These are phyloP conservation scores for Babesia sp. DNA, from an alignment of 169 alveolate genomes.

Conservation along the genomic window DNA sequence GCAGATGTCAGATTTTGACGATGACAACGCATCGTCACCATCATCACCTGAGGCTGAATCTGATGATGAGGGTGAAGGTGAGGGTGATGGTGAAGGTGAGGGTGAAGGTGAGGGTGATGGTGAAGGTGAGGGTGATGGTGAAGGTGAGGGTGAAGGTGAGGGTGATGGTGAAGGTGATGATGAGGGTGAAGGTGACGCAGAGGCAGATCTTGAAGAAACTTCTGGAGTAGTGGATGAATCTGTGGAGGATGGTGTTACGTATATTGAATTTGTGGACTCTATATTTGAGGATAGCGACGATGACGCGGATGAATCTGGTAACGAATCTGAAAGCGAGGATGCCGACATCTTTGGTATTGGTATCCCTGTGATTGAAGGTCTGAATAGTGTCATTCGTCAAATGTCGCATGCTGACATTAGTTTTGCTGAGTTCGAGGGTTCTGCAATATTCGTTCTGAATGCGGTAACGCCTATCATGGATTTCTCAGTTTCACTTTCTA, in stretches of 20 bases:
- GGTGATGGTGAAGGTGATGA: background rate
- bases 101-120: background rate
- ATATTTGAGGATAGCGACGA: background rate
- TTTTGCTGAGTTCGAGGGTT: constrained; percentile 4
- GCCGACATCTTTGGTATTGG: constrained; percentile 1
- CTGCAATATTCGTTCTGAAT: constrained; percentile 11
- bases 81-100: background rate
- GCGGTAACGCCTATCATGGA: constrained; percentile 20
- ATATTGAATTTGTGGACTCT: too few relatives aligned
- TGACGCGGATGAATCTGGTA: background rate
- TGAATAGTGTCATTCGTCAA: constrained; percentile 30
- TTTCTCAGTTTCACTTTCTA: constrained; percentile 15
- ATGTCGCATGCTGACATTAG: background rate
- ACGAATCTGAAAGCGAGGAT: background rate
- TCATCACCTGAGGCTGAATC: background rate
- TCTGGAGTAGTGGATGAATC: background rate
- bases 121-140: background rate
- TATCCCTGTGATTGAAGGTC: constrained; percentile 35
- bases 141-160: background rate
- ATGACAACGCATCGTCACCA: background rate
- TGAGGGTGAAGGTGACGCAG: background rate
- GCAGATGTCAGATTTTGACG: background rate
- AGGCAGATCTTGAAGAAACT: background rate
- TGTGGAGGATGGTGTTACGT: too few relatives aligned
- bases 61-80: background rate